Conservation (phyloP, 306 rosid genomes). For the Dryas drummondii region DNA sequence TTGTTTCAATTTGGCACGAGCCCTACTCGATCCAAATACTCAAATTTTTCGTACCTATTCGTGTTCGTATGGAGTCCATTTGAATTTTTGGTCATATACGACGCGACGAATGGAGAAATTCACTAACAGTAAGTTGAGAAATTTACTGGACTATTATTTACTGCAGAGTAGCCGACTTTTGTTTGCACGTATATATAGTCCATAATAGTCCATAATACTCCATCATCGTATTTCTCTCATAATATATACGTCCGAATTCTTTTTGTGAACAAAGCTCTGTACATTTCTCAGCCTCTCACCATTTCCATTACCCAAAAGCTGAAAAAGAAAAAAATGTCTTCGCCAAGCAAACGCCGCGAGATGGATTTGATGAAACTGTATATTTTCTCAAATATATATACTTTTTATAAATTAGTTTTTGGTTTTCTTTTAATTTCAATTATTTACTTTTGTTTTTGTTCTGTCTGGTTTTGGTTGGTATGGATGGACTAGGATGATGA, state of each 20-base stretch:
- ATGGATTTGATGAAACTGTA: conserved; percentile 95
- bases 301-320: background rate
- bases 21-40: no score
- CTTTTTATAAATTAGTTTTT: background rate
- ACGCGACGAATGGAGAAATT: no score
- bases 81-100: no score
- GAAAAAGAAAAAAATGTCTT: conserved; percentile 52
- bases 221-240: conserved; percentile 13
- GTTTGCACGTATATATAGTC: background rate
- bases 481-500: conserved; percentile 78
- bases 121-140: background rate
- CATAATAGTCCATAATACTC: background rate
- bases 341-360: conserved; percentile 86
- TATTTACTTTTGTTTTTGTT: conserved; percentile 2
- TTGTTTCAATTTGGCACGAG: no score
- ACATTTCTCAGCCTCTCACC: conserved; percentile 22
- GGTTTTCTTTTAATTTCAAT: background rate
- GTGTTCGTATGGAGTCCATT: no score
- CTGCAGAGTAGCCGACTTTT: conserved; percentile 1
- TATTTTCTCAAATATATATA: background rate
- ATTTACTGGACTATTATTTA: background rate
- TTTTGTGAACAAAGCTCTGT: background rate
- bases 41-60: no score
- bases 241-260: background rate
- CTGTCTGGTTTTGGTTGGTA: conserved; percentile 24